A percentile compares a stretch with the other conserved stretches of the same genome.
Conservation (phyloP, 768 basidiomycete species). For the Leccinum arenicola region DNA sequence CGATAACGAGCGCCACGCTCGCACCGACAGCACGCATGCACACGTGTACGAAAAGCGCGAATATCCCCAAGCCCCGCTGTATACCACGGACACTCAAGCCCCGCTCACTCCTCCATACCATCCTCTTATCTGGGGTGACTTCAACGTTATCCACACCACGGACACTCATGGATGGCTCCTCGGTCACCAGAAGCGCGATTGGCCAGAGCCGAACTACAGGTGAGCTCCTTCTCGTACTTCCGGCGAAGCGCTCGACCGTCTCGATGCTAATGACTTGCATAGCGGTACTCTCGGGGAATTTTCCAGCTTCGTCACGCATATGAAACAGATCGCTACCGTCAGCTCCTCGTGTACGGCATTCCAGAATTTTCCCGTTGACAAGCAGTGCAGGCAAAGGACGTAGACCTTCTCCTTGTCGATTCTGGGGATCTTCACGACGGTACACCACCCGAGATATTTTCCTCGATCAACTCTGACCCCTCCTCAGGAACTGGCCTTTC, state of each 20-base stretch:
- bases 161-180: slow-evolving; percentile 82
- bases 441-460: slow-evolving; percentile 5
- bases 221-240: slow-evolving; percentile 20
- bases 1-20: slow-evolving; percentile 18
- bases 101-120: slow-evolving; percentile 57
- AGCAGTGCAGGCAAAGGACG: slow-evolving; percentile 52
- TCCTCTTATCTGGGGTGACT: slow-evolving; percentile 80
- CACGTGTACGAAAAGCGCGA: slow-evolving; percentile 41
- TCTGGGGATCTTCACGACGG: slow-evolving; percentile 80
- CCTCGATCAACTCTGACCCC: background rate
- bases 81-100: slow-evolving; percentile 29
- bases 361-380: background rate
- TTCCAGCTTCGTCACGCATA: slow-evolving; percentile 78
- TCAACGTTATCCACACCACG: slow-evolving; percentile 86
- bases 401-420: slow-evolving; percentile 82
- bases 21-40: slow-evolving; percentile 34
- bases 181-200: slow-evolving; percentile 74
- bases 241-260: background rate
- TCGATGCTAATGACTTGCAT: background rate
- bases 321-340: slow-evolving; percentile 72
- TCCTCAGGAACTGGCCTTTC: slow-evolving; percentile 64
- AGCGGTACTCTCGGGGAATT: slow-evolving; percentile 78
- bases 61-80: slow-evolving; percentile 40
- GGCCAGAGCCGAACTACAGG: slow-evolving; percentile 78
- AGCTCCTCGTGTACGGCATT: slow-evolving; percentile 4